phyloP scores from a whole-genome alignment of 169 alveolate species.

The Cryptosporidium tyzzeri region DNA sequence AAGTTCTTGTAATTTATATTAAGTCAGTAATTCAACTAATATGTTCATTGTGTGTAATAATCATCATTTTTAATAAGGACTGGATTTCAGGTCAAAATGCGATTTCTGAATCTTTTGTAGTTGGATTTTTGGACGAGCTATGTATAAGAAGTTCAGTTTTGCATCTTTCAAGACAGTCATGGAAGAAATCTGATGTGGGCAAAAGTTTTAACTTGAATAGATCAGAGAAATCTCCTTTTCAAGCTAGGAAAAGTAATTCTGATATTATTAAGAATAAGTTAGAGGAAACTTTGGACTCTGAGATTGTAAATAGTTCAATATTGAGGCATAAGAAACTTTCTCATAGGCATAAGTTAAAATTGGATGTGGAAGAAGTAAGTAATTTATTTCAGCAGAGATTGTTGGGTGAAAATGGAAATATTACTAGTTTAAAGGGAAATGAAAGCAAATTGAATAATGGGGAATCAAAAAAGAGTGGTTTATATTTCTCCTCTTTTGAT shows the following conservation, averaged over 20 bases:
- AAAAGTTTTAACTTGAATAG: no score
- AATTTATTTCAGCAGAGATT: neutral
- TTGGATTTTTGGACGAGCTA: constrained; percentile 20
- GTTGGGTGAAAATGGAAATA: neutral
- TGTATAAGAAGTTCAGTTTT: constrained; percentile 1
- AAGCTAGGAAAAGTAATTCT: neutral
- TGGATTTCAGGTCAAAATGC: constrained; percentile 42
- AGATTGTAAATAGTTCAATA: neutral
- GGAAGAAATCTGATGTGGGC: neutral
- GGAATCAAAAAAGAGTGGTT: neutral
- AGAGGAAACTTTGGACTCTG: neutral
- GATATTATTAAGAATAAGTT: neutral
- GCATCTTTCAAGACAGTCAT: neutral
- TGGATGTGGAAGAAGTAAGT: neutral
- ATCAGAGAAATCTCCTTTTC: neutral
- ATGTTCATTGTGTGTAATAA: constrained; percentile 8
- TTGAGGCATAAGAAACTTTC: constrained; percentile 3
- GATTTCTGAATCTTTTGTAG: neutral
- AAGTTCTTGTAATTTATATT: constrained; percentile 41
- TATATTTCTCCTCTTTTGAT: constrained; percentile 23
- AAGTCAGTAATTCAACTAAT: constrained; percentile 34
- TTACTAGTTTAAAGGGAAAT: neutral
- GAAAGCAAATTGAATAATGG: constrained; percentile 3
- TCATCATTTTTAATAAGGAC: constrained; percentile 13
- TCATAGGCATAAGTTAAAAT: neutral